A percentile compares a stretch with the other conserved stretches of the same genome.
These are phyloP conservation scores for Strobilomyces dryophilus DNA, from an alignment of 768 basidiomycete species.

Conservation along the genomic window DNA sequence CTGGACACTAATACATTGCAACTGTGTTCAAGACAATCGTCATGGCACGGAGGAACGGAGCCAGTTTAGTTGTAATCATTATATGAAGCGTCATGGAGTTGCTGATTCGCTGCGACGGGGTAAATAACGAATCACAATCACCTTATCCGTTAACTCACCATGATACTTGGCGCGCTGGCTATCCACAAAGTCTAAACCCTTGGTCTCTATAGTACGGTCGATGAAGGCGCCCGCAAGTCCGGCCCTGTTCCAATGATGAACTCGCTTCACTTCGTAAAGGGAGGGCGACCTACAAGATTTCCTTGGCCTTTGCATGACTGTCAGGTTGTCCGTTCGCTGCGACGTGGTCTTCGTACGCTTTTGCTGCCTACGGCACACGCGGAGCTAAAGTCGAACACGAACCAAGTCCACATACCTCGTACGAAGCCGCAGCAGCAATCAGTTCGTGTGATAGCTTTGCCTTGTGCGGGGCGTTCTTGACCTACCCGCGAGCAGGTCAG, in stretches of 20 bases:
- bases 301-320: neutral
- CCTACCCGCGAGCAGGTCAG: neutral
- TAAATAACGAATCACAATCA: neutral
- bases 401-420: neutral
- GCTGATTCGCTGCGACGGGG: neutral
- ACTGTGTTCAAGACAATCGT: neutral
- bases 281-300: neutral
- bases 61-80: neutral
- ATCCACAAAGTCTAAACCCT: neutral
- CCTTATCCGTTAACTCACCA: neutral
- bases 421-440: neutral
- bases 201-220: neutral
- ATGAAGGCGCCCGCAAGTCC: neutral
- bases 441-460: neutral
- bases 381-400: neutral
- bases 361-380: neutral
- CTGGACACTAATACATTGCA: conserved; percentile 16
- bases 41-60: neutral
- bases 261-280: neutral
- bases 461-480: neutral
- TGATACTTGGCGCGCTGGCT: neutral
- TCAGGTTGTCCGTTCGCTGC: neutral
- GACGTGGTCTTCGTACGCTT: neutral
- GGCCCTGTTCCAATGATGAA: neutral
- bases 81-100: neutral